Percentiles rank a stretch among this genome's conserved stretches.
Conservation (phyloP, 306 rosid species). For the Glycine latifolia region DNA sequence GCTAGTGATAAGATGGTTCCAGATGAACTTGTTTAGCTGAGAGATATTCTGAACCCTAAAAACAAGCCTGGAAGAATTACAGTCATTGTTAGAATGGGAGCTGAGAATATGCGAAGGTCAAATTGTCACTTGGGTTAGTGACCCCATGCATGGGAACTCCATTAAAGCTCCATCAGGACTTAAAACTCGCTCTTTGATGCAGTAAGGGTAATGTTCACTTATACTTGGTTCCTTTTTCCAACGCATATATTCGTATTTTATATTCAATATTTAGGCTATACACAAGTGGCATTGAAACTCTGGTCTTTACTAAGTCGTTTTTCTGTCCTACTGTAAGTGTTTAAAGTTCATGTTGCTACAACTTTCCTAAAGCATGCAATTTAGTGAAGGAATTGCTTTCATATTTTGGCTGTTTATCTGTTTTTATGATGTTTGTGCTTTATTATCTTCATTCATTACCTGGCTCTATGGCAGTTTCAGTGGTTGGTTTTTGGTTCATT, state of each 20-base stretch:
- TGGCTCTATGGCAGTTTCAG: conserved; percentile 4
- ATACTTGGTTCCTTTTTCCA: background rate
- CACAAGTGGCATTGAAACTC: conserved; percentile 8
- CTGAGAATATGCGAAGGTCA: conserved; percentile 68
- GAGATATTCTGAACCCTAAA: conserved; percentile 60
- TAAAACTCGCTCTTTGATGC: conserved; percentile 65
- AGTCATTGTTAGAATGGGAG: conserved; percentile 65
- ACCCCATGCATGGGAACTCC: conserved; percentile 70
- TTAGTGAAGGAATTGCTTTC: background rate
- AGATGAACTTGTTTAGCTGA: conserved; percentile 56
- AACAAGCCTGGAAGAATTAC: conserved; percentile 69
- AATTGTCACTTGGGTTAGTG: conserved; percentile 68
- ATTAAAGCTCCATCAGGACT: conserved; percentile 69
- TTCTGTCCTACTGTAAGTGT: background rate
- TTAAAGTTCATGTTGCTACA: background rate
- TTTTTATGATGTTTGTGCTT: conserved; percentile 22
- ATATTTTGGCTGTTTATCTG: background rate
- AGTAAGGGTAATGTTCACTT: conserved; percentile 54
- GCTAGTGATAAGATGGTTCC: conserved; percentile 69
- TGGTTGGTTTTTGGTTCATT: background rate
- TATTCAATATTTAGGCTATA: background rate
- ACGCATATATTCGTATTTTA: background rate
- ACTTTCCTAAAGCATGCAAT: conserved; percentile 15
- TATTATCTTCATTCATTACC: background rate
- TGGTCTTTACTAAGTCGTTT: conserved; percentile 29